phyloP scores from a whole-genome alignment of 1,284 basidiomycete species.

The Leccinum pachyderme region DNA sequence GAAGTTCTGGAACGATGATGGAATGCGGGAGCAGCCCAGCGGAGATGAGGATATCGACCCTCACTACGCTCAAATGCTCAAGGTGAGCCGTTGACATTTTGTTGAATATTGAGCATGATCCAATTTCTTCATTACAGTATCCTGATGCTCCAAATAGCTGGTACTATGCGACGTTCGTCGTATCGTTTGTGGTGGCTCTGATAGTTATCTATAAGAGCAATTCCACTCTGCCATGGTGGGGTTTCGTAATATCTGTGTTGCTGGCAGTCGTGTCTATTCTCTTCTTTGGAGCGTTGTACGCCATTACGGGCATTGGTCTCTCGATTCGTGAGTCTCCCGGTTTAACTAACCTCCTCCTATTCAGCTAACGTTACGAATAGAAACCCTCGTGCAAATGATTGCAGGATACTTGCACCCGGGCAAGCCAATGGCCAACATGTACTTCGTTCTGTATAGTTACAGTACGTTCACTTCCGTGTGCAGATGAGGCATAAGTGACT shows the following conservation, averaged over 20 bases:
- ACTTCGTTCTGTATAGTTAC: conserved; percentile 55
- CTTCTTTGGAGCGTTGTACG: conserved; percentile 48
- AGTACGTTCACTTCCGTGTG: conserved; percentile 27
- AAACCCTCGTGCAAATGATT: conserved; percentile 51
- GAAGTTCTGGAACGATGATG: conserved; percentile 45
- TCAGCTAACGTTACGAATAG: conserved; percentile 8
- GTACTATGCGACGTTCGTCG: conserved; percentile 40
- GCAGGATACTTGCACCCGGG: conserved; percentile 62
- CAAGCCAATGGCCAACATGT: conserved; percentile 57
- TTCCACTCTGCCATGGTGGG: conserved; percentile 52
- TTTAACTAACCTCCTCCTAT: no score
- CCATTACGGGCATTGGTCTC: conserved; percentile 52
- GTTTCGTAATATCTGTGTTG: conserved; percentile 41
- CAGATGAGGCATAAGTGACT: background rate
- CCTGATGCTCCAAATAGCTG: conserved; percentile 48
- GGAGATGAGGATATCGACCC: conserved; percentile 42
- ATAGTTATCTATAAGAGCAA: conserved; percentile 48
- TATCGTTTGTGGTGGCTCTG: conserved; percentile 41
- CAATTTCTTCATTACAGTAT: conserved; percentile 33
- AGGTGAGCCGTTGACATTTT: conserved; percentile 31
- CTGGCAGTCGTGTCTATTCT: conserved; percentile 43
- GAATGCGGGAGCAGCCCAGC: conserved; percentile 31
- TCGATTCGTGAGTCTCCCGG: conserved; percentile 41
- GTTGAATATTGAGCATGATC: background rate
- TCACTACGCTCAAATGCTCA: conserved; percentile 55